phyloP scores from a whole-genome alignment of 768 basidiomycete genomes.

The Naematelia aurantialba region DNA sequence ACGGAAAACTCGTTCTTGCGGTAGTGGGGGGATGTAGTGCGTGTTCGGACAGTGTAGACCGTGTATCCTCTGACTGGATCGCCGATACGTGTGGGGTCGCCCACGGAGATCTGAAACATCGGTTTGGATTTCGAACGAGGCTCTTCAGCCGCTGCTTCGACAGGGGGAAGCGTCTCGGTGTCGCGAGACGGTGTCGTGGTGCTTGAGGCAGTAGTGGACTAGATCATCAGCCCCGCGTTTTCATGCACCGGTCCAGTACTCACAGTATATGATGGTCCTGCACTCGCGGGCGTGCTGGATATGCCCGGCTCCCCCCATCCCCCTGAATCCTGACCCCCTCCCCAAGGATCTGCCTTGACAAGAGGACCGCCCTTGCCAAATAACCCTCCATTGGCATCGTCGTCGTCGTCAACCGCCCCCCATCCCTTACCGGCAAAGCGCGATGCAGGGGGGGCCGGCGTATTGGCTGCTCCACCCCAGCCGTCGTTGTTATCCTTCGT shows the following conservation, averaged over 20 bases:
- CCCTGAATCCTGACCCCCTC: neutral
- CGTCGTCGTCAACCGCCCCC: constrained; percentile 38
- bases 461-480: neutral
- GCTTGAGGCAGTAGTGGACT: neutral
- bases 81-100: constrained; percentile 96
- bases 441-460: constrained; percentile 7
- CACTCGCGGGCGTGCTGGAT: constrained; percentile 1
- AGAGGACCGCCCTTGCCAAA: constrained; percentile 40
- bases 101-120: constrained; percentile 81
- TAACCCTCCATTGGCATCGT: constrained; percentile 25
- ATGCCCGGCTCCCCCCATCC: constrained; percentile 27
- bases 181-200: neutral
- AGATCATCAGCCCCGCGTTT: neutral
- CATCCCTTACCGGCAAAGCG: constrained; percentile 41
- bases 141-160: constrained; percentile 1
- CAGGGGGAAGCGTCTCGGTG: neutral
- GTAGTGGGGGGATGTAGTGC: constrained; percentile 78
- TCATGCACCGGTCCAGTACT: neutral
- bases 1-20: constrained; percentile 84
- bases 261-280: neutral
- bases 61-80: constrained; percentile 79
- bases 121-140: constrained; percentile 48
- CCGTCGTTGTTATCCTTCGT: constrained; percentile 4
- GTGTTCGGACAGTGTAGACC: constrained; percentile 93
- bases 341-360: constrained; percentile 19